Base-by-base conservation (phyloP, 306 rosid species). In the Pterocarpus macrocarpus region DNA sequence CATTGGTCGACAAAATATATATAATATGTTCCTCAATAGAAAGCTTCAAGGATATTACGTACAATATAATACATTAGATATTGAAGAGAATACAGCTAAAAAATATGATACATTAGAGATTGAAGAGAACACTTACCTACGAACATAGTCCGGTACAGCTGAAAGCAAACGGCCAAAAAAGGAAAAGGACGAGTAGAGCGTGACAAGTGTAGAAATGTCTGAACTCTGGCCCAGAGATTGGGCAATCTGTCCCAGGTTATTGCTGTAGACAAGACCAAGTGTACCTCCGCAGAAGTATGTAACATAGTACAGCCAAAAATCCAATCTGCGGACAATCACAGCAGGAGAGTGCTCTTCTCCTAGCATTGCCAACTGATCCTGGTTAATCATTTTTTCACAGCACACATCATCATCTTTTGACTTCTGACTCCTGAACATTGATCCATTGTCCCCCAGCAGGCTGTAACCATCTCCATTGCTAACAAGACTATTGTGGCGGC, bases 151-250 rank as follows among this genome's bases (percentile, higher is more conserved):
- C 3, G 99, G 99, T 30, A 50, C 93, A 59, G 98, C 99, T 3
- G 99, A 95, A 61, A 95, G 92, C 85, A 95, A 85, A 53, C 99
- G 94, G 52, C 99, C 99, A 52, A 95, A 95, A 83, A 95, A 93
- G 65, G 99, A 95, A 86, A 90, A 93, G 50, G 99, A 83, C 32
- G 99, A 88, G 72, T 93, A 95, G 76, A 95, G 91, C 0, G 95
- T 93, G 14, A 95, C 89, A 32, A 95, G 87, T 2, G 93, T 70
- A 1, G 91, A 81, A 56, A 90, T 93, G 22, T 83, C 74, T n/a
- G 94, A 89, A 73, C 85, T 81, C 71, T 82, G 77, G 35, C 93
- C 93, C 1, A 93, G 53, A 28, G 99, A 95, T 70, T 95, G 97
- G 5, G 97, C 87, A 68, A 95, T 95, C 85, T 95, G 99, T 35